Percentiles rank a stretch among this genome's conserved stretches.
These are phyloP conservation scores for Pseudonitzschia multiseries DNA, from an alignment of 108 stramenopile species.

Conservation along the genomic window DNA sequence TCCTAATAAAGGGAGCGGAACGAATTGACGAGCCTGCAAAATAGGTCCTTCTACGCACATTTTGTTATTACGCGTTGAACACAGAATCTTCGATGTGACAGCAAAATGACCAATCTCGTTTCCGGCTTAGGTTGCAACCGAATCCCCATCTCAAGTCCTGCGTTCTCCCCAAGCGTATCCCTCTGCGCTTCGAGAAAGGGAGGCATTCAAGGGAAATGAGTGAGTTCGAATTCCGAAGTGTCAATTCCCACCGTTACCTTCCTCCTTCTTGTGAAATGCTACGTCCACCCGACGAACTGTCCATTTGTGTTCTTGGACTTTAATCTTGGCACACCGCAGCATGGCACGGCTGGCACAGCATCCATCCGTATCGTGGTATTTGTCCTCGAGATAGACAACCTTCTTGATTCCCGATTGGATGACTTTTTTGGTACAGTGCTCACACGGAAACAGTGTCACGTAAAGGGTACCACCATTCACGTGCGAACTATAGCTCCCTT, in stretches of 20 bases:
- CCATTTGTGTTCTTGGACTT: conserved; percentile 54
- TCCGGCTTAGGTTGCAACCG: too few relatives aligned
- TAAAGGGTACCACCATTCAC: conserved; percentile 85
- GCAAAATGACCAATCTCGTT: too few relatives aligned
- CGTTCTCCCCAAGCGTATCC: too few relatives aligned
- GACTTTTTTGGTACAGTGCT: conserved; percentile 96
- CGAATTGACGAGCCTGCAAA: too few relatives aligned
- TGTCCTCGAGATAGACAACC: conserved; percentile 94
- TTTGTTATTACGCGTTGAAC: too few relatives aligned
- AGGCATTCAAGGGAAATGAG: too few relatives aligned
- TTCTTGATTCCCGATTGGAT: conserved; percentile 95
- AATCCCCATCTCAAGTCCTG: too few relatives aligned
- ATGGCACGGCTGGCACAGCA: conserved; percentile 90
- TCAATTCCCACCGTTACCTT: neutral
- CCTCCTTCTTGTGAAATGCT: neutral
- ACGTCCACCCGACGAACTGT: neutral
- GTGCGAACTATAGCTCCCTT: conserved; percentile 71
- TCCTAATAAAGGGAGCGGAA: too few relatives aligned
- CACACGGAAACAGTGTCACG: conserved; percentile 96
- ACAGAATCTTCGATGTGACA: too few relatives aligned
- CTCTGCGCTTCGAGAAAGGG: too few relatives aligned
- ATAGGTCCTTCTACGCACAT: too few relatives aligned
- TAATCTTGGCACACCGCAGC: conserved; percentile 87
- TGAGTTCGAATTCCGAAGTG: neutral
- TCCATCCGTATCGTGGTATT: conserved; percentile 85